A percentile compares a stretch with the other conserved stretches of the same genome.
Conservation (phyloP, 2,329 filamentous ascomycete genomes). For the Talaromyces sp. region DNA sequence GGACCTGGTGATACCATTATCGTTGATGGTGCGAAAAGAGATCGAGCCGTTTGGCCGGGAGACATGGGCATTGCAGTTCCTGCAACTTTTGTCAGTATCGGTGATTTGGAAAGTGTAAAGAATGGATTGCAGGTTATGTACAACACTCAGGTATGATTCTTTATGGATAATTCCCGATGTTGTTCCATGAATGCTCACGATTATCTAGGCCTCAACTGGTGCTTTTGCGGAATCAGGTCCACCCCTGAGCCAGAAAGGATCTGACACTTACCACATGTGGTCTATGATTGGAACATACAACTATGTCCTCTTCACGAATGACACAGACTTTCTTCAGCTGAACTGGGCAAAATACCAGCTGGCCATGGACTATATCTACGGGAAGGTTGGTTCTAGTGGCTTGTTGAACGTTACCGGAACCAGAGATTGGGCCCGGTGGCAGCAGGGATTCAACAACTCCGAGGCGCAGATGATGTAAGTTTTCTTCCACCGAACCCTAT, state of each 20-base stretch:
- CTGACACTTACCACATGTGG: constrained; percentile 46
- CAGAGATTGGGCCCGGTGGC: constrained; percentile 52
- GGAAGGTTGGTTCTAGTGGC: constrained; percentile 45
- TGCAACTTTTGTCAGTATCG: constrained; percentile 42
- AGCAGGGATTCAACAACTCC: constrained; percentile 50
- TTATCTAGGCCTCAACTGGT: constrained; percentile 23
- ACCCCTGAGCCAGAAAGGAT: constrained; percentile 32
- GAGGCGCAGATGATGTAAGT: constrained; percentile 51
- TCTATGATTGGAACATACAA: constrained; percentile 58
- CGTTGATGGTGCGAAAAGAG: constrained; percentile 44
- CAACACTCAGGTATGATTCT: constrained; percentile 36
- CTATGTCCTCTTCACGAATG: constrained; percentile 56
- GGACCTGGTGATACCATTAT: constrained; percentile 43
- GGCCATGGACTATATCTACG: constrained; percentile 48
- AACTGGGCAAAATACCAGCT: constrained; percentile 51
- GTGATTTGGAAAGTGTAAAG: constrained; percentile 46
- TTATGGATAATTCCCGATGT: neutral
- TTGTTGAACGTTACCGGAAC: constrained; percentile 50
- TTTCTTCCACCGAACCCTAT: neutral
- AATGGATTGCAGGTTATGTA: constrained; percentile 51
- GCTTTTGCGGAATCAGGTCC: constrained; percentile 37
- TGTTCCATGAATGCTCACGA: neutral
- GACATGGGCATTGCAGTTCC: constrained; percentile 52
- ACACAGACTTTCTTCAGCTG: constrained; percentile 46
- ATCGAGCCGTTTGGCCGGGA: constrained; percentile 47